Evolutionary conservation across 441 rosid species (phyloP).

Genomic region (Brassica hybrid): DNA sequence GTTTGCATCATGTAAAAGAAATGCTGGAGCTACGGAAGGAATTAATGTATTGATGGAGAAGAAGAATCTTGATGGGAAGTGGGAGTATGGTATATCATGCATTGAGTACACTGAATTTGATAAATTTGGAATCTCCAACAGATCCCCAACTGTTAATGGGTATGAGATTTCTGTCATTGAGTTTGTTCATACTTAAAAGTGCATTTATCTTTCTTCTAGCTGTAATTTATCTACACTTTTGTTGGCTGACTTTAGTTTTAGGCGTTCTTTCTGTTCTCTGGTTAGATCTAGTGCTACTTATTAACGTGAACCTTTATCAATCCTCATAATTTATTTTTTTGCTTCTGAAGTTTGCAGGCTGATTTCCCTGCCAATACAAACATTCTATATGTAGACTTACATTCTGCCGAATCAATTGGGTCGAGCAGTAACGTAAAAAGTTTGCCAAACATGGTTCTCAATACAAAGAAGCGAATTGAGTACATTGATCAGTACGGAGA

Average conservation of each 20-base stretch:
- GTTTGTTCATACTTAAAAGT: slow-evolving; percentile 17
- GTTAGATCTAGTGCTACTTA: neutral
- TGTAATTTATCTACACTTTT: neutral
- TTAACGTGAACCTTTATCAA: slow-evolving; percentile 1
- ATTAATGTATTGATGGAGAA: slow-evolving; percentile 85
- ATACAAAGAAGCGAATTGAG: slow-evolving; percentile 70
- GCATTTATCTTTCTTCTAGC: slow-evolving; percentile 2
- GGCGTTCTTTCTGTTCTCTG: slow-evolving; percentile 6
- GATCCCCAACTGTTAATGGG: slow-evolving; percentile 56
- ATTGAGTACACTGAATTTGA: slow-evolving; percentile 91
- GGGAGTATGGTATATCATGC: slow-evolving; percentile 97
- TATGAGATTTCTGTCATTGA: slow-evolving; percentile 33
- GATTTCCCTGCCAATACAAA: slow-evolving; percentile 95
- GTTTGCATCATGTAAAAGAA: slow-evolving; percentile 90
- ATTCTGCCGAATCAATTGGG: slow-evolving; percentile 68
- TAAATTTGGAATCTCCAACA: slow-evolving; percentile 64
- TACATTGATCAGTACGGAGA: slow-evolving; percentile 71
- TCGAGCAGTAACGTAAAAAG: slow-evolving; percentile 64
- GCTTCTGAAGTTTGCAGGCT: slow-evolving; percentile 66
- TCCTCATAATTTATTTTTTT: neutral
- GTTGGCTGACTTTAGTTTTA: neutral
- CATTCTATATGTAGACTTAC: slow-evolving; percentile 83
- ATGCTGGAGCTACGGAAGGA: slow-evolving; percentile 85
- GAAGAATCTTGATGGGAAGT: slow-evolving; percentile 76
- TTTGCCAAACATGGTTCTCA: slow-evolving; percentile 88